These are phyloP conservation scores for Selaginella tamariscina DNA, from an alignment of 75 land plant genomes.

Conservation along the genomic window DNA sequence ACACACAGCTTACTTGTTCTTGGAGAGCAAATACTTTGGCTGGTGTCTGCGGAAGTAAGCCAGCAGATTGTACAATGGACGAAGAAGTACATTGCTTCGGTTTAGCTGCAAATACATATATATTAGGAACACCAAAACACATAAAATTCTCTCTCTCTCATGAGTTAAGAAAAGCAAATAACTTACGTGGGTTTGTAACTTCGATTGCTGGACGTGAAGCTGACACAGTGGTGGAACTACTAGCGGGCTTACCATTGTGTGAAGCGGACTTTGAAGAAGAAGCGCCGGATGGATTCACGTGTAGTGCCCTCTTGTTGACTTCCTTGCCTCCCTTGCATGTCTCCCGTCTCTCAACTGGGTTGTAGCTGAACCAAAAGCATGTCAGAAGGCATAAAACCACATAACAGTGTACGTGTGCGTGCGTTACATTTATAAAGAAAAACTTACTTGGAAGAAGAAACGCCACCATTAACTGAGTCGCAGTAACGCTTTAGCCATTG, in stretches of 20 bases:
- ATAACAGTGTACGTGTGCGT: neutral
- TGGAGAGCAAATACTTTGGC: neutral
- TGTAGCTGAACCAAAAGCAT: slow-evolving; percentile 32
- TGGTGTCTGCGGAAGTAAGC: neutral
- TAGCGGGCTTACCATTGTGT: neutral
- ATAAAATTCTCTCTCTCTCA: no score
- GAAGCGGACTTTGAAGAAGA: neutral
- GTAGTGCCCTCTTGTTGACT: slow-evolving; percentile 15
- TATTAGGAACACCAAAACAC: no score
- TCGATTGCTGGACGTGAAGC: neutral
- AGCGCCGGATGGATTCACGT: slow-evolving; percentile 21
- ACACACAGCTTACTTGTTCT: neutral
- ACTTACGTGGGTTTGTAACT: neutral
- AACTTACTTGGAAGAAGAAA: slow-evolving; percentile 10
- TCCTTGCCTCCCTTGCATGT: slow-evolving; percentile 39
- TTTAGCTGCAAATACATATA: neutral
- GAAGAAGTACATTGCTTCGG: neutral
- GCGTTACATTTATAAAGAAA: no score
- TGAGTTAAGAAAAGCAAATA: no score
- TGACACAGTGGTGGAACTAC: neutral
- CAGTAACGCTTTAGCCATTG: slow-evolving; percentile 25
- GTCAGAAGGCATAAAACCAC: neutral
- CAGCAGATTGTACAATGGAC: neutral
- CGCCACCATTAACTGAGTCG: slow-evolving; percentile 17
- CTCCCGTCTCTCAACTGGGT: slow-evolving; percentile 56